Evolutionary conservation across 2,329 filamentous ascomycete genomes (phyloP).

Genomic region (Diplocarpon mali): DNA sequence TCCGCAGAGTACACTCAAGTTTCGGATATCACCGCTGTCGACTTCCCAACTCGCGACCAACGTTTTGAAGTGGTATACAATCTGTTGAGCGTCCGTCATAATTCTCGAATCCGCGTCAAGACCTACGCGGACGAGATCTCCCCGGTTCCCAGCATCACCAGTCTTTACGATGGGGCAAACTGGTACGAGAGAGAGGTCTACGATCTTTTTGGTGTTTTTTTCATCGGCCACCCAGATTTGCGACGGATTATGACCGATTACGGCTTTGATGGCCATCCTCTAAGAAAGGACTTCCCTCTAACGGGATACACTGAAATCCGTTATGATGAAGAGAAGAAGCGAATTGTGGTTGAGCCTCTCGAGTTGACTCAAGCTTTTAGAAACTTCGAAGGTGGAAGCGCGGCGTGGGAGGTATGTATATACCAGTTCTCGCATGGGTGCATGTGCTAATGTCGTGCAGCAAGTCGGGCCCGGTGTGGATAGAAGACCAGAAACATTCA

Average conservation of each 20-base stretch:
- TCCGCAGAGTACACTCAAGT: conserved; percentile 93
- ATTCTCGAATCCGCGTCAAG: conserved; percentile 94
- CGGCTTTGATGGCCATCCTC: conserved; percentile 92
- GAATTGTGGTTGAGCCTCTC: conserved; percentile 93
- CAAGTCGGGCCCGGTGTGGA: conserved; percentile 63
- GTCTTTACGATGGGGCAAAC: conserved; percentile 87
- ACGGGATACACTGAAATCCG: conserved; percentile 97
- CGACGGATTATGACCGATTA: conserved; percentile 99
- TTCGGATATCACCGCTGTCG: conserved; percentile 84
- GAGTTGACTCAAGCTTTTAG: conserved; percentile 97
- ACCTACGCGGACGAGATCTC: conserved; percentile 96
- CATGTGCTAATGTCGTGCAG: conserved; percentile 34
- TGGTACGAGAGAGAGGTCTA: conserved; percentile 99
- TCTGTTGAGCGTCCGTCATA: conserved; percentile 88
- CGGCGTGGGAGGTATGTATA: conserved; percentile 57
- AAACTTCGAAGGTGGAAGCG: conserved; percentile 87
- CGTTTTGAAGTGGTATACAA: conserved; percentile 99
- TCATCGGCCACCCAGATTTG: conserved; percentile 87
- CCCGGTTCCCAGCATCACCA: conserved; percentile 78
- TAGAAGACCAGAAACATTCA: conserved; percentile 77
- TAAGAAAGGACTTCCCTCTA: conserved; percentile 95
- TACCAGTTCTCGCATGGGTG: conserved; percentile 16
- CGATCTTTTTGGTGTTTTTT: conserved; percentile 96
- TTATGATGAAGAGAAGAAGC: conserved; percentile 99
- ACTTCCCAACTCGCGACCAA: conserved; percentile 90